These are phyloP conservation scores for Calonectria crousiana DNA, from an alignment of 2,329 filamentous ascomycete genomes.

Conservation along the genomic window DNA sequence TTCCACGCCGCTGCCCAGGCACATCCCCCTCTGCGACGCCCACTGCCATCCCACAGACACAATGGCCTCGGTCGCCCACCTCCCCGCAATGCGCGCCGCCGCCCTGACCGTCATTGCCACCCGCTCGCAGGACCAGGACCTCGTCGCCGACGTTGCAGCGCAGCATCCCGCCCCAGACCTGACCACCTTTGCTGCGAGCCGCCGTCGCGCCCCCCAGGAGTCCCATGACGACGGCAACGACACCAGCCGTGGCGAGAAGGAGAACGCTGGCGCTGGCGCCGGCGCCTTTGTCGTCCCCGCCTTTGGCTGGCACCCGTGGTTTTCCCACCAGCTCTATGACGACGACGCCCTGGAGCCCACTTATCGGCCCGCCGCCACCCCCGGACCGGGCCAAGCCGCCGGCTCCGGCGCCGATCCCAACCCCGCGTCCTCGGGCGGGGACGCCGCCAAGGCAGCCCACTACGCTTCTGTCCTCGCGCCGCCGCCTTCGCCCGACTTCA, in stretches of 20 bases:
- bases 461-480: constrained; percentile 77
- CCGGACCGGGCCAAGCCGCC: constrained; percentile 8
- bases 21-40: constrained; percentile 78
- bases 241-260: background rate
- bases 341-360: constrained; percentile 58
- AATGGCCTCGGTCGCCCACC: constrained; percentile 69
- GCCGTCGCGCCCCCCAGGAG: background rate
- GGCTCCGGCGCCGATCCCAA: constrained; percentile 6
- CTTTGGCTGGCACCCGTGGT: constrained; percentile 94
- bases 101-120: constrained; percentile 83
- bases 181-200: background rate
- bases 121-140: constrained; percentile 78
- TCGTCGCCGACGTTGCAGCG: constrained; percentile 73
- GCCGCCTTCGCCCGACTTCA: constrained; percentile 56
- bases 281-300: constrained; percentile 65
- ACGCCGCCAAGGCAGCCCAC: constrained; percentile 64
- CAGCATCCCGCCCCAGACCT: constrained; percentile 61
- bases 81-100: constrained; percentile 75
- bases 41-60: constrained; percentile 90
- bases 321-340: constrained; percentile 81
- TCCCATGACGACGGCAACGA: background rate
- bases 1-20: constrained; percentile 70
- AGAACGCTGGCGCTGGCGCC: background rate
- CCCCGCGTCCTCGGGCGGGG: constrained; percentile 1
- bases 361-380: constrained; percentile 47